Percentiles rank a stretch among this genome's conserved stretches.
Evolutionary conservation across 495 filamentous ascomycete species (phyloP).

Genomic region (Penicillium canescens): DNA sequence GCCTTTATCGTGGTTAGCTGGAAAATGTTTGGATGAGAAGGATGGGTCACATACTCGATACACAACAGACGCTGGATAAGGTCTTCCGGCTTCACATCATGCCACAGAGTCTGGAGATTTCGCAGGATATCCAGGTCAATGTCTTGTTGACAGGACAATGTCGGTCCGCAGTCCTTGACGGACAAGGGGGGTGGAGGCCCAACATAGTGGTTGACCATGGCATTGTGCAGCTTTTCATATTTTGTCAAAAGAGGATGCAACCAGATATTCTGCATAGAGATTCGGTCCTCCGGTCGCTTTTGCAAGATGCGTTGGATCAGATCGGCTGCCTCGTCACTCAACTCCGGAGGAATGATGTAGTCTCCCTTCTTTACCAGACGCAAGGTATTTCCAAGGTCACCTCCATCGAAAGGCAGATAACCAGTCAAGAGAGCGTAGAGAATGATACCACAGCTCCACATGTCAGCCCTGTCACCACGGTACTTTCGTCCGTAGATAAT

Average conservation of each 20-base stretch:
- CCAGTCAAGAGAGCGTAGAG: conserved; percentile 81
- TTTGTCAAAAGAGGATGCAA: conserved; percentile 76
- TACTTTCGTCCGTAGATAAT: conserved; percentile 72
- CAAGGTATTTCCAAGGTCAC: conserved; percentile 57
- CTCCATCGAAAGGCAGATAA: conserved; percentile 78
- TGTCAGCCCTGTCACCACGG: conserved; percentile 79
- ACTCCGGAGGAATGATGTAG: conserved; percentile 67
- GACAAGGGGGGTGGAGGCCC: conserved; percentile 55
- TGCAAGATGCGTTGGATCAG: conserved; percentile 75
- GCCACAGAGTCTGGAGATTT: conserved; percentile 86
- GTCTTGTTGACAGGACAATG: conserved; percentile 51
- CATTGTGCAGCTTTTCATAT: conserved; percentile 66
- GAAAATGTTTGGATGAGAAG: not conserved
- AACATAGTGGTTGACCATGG: conserved; percentile 49
- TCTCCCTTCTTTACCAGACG: conserved; percentile 66
- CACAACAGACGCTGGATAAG: conserved; percentile 65
- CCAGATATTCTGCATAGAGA: conserved; percentile 79
- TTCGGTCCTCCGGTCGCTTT: conserved; percentile 70
- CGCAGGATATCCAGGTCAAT: conserved; percentile 78
- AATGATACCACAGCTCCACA: conserved; percentile 95
- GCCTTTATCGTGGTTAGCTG: conserved; percentile 41
- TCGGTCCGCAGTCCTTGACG: conserved; percentile 53
- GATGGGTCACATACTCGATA: conserved; percentile 59
- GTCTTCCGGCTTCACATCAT: conserved; percentile 70
- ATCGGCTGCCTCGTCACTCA: conserved; percentile 74